Percentiles rank a stretch among this genome's conserved stretches.
phyloP scores from a whole-genome alignment of 2,329 filamentous ascomycete genomes.

The Hypoxylon sp. region DNA sequence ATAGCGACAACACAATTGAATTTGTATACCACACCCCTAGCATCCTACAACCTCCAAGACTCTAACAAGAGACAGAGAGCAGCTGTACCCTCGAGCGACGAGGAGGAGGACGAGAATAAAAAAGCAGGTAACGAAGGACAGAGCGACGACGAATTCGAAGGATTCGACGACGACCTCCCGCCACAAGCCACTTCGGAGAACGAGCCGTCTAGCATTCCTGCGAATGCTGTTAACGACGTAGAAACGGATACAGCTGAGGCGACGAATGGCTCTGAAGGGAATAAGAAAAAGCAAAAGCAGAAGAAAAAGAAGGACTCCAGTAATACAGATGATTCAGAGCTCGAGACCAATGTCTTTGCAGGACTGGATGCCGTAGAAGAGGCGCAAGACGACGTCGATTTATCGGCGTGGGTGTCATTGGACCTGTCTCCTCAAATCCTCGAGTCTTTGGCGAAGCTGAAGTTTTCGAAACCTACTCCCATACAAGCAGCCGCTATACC shows the following conservation, averaged over 20 bases:
- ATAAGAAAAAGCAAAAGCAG: conserved; percentile 42
- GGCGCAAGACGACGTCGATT: conserved; percentile 72
- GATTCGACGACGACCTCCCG: conserved; percentile 68
- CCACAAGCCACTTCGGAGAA: conserved; percentile 39
- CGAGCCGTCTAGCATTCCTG: conserved; percentile 37
- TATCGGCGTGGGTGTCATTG: conserved; percentile 83
- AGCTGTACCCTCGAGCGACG: conserved; percentile 25
- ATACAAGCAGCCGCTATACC: conserved; percentile 88
- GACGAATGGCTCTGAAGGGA: conserved; percentile 48
- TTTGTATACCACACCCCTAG: conserved; percentile 59
- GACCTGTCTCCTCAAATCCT: conserved; percentile 79
- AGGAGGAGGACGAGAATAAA: conserved; percentile 25
- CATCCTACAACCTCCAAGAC: neutral
- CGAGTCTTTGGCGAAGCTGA: conserved; percentile 80
- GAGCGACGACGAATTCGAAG: conserved; percentile 70
- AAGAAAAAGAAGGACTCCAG: conserved; percentile 52
- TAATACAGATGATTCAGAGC: conserved; percentile 56
- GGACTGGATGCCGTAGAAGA: conserved; percentile 67
- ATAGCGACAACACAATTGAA: conserved; percentile 67
- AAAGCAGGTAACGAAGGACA: conserved; percentile 32
- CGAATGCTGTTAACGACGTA: conserved; percentile 32
- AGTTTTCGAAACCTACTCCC: conserved; percentile 82
- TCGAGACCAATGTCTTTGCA: conserved; percentile 65
- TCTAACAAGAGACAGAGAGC: conserved; percentile 47
- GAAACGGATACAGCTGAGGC: conserved; percentile 27